Evolutionary conservation across 306 rosid genomes (phyloP), one percentile per base, ranked within the genome.

Genomic region (Sicyos baderoa): DNA sequence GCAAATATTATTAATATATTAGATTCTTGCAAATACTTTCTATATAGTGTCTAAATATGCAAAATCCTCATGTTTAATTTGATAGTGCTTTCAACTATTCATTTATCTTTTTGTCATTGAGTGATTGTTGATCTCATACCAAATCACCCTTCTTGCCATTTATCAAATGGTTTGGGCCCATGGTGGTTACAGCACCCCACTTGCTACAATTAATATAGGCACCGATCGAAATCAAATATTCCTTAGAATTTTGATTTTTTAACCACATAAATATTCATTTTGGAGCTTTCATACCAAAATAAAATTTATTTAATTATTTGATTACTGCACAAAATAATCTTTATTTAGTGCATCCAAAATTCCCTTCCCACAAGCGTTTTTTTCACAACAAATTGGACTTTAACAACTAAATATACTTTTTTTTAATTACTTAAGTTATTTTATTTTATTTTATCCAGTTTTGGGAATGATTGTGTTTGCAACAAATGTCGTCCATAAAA

Each of bases 391-490:
- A 37, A 61, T 49, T 61, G 68, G 68, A 35, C 10, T 37, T 2
- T 40, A 25, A 25, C 5, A 40, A 42, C 70, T 15, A 63, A 42
- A 2, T 63, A 29, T 17, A 9, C 17, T 18, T 63, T 63, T 63
- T 22, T 63, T 42, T 63, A 1, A 1, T 25, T 25, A 1, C 11
- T 18, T 19, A 42, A 18, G 6, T 10, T 3, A 40, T 9, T 2
- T 63, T 40, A 17, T 21, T 63, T 47, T 40, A 42, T 63, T 42
- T 63, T 42, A 42, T 63, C 42, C 70, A 42, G 42, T 42, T 63
- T 19, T 63, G 70, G 11, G 70, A 64, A 64, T 64, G 54, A 64
- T 44, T 44, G 37, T 64, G 17, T 64, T 64, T 64, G 70, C 35
- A 64, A 22, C 37, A 44, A 0, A 64, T 17, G 13, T 64, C 16